Evolutionary conservation across 768 basidiomycete genomes (phyloP), one percentile per base, ranked within the genome.

Genomic region (Floccularia luteovirens): DNA sequence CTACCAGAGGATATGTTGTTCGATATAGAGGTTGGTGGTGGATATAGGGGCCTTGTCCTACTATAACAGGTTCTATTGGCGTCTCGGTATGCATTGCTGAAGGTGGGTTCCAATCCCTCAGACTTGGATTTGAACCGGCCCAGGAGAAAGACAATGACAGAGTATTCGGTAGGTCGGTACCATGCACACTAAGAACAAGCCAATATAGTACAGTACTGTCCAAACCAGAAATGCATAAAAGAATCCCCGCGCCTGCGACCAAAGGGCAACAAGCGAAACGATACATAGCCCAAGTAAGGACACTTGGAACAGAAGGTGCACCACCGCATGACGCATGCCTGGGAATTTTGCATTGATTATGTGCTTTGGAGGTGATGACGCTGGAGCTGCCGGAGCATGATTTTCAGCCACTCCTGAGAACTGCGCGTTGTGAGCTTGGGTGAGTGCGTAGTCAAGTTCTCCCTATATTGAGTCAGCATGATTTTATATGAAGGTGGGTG

Each of bases 381-480:
- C 36, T 23, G 56, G 60, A 23, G 51, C 46, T 27, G 46, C 44
- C 31, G 44, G 53, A 42, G 46, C 36, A 11, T 28, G 40, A 22
- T 43, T 38, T 14, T 39, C 25, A 60, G 61, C 52, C 53, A 76
- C 72, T 8, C 76, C 77, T 39, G 66, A 57, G 43, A 54, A 52
- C 38, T 59, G 72, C 19, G 69, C 65, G 49, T 75, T 70, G 39
- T 69, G 60, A n/a, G 72, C 61, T 43, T 82, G 77, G 36, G 63
- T 73, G n/a, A 77, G 63, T 8, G 70, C 67, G 60, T 77, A 83
- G 58, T 88, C 84, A 12, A 87, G 67, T 54, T 87, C 85, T 40
- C 77, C 82, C 84, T 89, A 54, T 6, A 8, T 12, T 12, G n/a
- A 34, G 20, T 7, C n/a, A 8, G 27, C 8, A 28, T 17, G 32